Base-by-base conservation (phyloP, 2,329 filamentous ascomycete genomes). In the Aspergillus sp. region DNA sequence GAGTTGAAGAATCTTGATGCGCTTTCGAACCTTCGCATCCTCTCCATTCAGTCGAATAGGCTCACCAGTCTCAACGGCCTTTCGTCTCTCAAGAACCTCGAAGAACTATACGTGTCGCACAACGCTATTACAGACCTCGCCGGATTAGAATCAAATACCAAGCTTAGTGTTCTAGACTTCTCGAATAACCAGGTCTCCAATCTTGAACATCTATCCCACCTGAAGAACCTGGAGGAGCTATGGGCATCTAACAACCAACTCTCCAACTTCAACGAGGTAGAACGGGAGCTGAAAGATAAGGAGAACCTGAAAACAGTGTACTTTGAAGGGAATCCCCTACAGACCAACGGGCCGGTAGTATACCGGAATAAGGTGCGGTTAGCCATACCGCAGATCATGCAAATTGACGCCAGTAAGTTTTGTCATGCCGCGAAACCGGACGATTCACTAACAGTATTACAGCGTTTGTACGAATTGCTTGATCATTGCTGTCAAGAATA, bases 61-160 rank as follows among this genome's bases (percentile, higher is more conserved):
- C 90, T 99, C 65, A 88, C 86, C 57, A 84, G 87, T 62, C 84
- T 99, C 15, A 81, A 86, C 11, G 91, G 91, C 3, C 84, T 99
- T 17, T 83, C 84, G n/a, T 80, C 85, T 9, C 85, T 93, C 1
- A 82, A 85, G 4, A 85, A 86, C 50, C 87, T 99, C 0, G 91
- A 97, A 75, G 95, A 99, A 76, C 83, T 99, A 12, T 97, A 99
- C 77, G 89, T 98, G 64, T 96, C 92, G 5, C 91, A 99, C 81
- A 99, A 99, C 73, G 86, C 89, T n/a, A 82, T 99, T 47, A 87
- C 87, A 17, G 85, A 87, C 1, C 82, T 98, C 11, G 83, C 86
- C 2, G 92, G 92, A 0, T 81, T 98, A 3, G 85, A 89, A 67
- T 72, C 78, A 58, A 88, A 88, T 69, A 73, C 78, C 3, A 84